Base-by-base conservation (phyloP, 2,329 filamentous ascomycete genomes). In the Verticillium alfalfae region DNA sequence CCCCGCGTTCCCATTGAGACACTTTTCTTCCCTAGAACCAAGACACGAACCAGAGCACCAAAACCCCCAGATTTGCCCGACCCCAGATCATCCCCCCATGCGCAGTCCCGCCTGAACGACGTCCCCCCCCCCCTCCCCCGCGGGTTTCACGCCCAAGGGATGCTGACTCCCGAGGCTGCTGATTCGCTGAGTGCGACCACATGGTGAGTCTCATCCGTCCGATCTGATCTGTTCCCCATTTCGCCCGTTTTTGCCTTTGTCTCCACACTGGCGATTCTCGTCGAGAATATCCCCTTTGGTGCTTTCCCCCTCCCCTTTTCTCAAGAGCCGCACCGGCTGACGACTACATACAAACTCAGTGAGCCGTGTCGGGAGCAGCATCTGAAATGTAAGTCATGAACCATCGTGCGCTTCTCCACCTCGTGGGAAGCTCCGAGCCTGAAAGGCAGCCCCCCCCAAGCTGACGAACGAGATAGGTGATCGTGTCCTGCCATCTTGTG, bases 281-380 rank as follows among this genome's bases (percentile, higher is more conserved):
- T 58, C 57, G 57, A 58, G 12, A 58, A 58, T 58, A 34, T 16
- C 57, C 57, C 57, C 16, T 39, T 54, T 55, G 15, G 41, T 22
- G 39, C 15, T 37, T 37, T 39, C n/a, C 26, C 26, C 22, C 56
- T 39, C 34, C 26, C 26, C 22, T 37, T 26, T 58, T 15, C 36
- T 38, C 22, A 45, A 31, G 38, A 58, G 56, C 56, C 37, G 36
- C 56, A 62, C 60, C 22, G 10, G 26, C 55, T 4, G 38, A 34
- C 12, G 13, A 37, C 15, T n/a, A 2, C 49, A 2, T 54, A 61
- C 67, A 31, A 31, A 31, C 26, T 31, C 26, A 81, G 78, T 67
- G 73, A 78, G 66, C 78, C 76, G 56, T 81, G 79, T 68, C 77
- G 79, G 64, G 75, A 79, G 62, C 76, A 80, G 66, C 79, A 81